Percentiles rank a stretch among this genome's conserved stretches.
Conservation (phyloP, 2,329 filamentous ascomycete genomes). For the Didymella segeticola region DNA sequence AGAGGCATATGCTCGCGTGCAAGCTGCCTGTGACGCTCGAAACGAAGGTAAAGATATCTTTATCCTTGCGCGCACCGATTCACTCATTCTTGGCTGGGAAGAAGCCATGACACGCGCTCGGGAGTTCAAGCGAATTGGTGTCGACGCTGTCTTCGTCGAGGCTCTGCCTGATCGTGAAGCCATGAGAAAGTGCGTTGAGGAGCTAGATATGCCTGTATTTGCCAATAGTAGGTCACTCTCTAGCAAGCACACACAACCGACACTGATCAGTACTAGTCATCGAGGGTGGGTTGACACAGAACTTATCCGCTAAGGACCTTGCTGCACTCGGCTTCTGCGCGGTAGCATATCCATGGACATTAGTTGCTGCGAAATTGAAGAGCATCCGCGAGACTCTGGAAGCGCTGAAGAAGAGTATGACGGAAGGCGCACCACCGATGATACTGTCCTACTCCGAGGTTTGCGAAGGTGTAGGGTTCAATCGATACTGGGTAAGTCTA, state of each 20-base stretch:
- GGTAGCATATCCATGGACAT: slow-evolving; percentile 53
- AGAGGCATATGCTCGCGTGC: not conserved
- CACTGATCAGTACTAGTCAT: not conserved
- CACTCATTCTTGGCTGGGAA: not conserved
- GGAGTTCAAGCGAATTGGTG: not conserved
- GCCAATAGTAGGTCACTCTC: not conserved
- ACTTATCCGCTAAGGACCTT: slow-evolving; percentile 50
- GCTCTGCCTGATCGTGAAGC: not conserved
- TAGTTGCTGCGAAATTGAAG: slow-evolving; percentile 55
- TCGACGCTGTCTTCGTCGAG: not conserved
- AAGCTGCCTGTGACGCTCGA: not conserved
- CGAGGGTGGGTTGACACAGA: slow-evolving; percentile 52
- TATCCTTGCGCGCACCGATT: not conserved
- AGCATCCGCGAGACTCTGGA: slow-evolving; percentile 49
- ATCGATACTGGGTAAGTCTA: not conserved
- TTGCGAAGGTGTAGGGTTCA: slow-evolving; percentile 29
- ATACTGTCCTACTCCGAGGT: slow-evolving; percentile 55
- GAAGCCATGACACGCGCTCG: not conserved
- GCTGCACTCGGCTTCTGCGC: slow-evolving; percentile 47
- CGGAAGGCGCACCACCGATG: slow-evolving; percentile 49
- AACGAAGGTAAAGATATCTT: not conserved
- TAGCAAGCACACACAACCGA: not conserved
- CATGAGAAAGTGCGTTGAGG: not conserved
- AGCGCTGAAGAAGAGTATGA: slow-evolving; percentile 53
- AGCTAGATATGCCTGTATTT: not conserved